A percentile compares a stretch with the other conserved stretches of the same genome.
phyloP scores from a whole-genome alignment of 2,329 filamentous ascomycete species.

The Elsinoe batatas region DNA sequence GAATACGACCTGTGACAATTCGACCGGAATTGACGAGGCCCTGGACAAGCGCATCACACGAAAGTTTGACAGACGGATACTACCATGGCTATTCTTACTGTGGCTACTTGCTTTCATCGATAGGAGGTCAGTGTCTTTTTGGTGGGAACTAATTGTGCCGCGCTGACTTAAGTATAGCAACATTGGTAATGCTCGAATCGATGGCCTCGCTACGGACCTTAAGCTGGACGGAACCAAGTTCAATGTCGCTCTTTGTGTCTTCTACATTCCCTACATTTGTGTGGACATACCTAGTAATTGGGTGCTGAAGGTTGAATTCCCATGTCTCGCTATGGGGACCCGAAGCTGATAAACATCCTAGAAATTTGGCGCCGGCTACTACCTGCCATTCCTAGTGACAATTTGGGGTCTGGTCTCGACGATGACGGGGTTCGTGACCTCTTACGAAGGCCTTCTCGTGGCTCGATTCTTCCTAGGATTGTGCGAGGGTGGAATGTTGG shows the following conservation, averaged over 20 bases:
- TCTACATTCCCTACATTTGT: slow-evolving; percentile 35
- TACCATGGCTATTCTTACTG: slow-evolving; percentile 38
- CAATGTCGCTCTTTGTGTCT: slow-evolving; percentile 36
- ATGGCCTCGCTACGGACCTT: slow-evolving; percentile 32
- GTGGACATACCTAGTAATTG: slow-evolving; percentile 30
- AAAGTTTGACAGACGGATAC: slow-evolving; percentile 34
- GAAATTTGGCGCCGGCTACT: slow-evolving; percentile 31
- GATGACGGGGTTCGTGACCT: slow-evolving; percentile 34
- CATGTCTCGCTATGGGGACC: slow-evolving; percentile 26
- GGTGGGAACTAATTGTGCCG: background rate
- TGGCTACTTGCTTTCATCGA: slow-evolving; percentile 42
- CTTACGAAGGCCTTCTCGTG: slow-evolving; percentile 31
- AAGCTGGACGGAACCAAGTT: slow-evolving; percentile 32
- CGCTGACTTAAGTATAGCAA: slow-evolving; percentile 19
- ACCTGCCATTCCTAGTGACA: slow-evolving; percentile 31
- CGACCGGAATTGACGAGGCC: slow-evolving; percentile 12
- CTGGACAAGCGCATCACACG: slow-evolving; percentile 30
- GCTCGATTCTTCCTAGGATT: slow-evolving; percentile 34
- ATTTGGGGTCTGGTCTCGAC: slow-evolving; percentile 33
- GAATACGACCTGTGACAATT: slow-evolving; percentile 16
- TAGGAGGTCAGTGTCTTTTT: slow-evolving; percentile 19
- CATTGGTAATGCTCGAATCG: slow-evolving; percentile 35
- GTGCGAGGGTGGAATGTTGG: slow-evolving; percentile 32
- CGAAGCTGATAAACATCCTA: slow-evolving; percentile 18
- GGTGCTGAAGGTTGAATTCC: slow-evolving; percentile 19